phyloP scores from a whole-genome alignment of 108 stramenopile species.

The Skeletonema potamos region DNA sequence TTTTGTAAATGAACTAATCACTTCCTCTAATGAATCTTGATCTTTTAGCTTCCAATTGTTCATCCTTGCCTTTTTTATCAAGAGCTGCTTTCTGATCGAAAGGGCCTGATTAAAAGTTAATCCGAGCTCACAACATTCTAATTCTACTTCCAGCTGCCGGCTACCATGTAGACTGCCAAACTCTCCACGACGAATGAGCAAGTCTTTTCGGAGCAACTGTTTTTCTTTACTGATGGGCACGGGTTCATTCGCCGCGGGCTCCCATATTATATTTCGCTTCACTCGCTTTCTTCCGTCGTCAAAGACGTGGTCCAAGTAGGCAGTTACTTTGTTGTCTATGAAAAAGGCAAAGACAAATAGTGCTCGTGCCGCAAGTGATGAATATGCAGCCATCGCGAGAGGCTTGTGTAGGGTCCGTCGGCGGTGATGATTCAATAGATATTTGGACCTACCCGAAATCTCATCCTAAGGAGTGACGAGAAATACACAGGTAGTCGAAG shows the following conservation, averaged over 20 bases:
- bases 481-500: too few species aligned
- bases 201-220: conserved; percentile 7
- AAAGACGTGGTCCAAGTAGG: conserved; percentile 10
- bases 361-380: neutral
- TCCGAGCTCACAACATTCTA: conserved; percentile 30
- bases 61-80: conserved; percentile 15
- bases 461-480: too few species aligned
- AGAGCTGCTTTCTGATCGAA: conserved; percentile 33
- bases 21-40: conserved; percentile 1
- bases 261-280: conserved; percentile 24
- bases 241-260: neutral
- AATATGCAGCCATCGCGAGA: neutral
- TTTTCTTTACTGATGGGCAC: conserved; percentile 28
- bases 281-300: conserved; percentile 1
- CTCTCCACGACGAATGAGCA: conserved; percentile 28
- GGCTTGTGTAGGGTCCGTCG: neutral
- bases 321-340: neutral
- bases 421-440: neutral
- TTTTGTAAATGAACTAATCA: conserved; percentile 5
- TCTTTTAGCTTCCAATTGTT: conserved; percentile 21
- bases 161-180: conserved; percentile 21
- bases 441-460: too few species aligned
- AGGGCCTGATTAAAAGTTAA: conserved; percentile 24
- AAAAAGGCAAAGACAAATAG: neutral
- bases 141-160: conserved; percentile 21